Conservation (phyloP, 306 rosid species). For the Elaeagnus macrophylla region DNA sequence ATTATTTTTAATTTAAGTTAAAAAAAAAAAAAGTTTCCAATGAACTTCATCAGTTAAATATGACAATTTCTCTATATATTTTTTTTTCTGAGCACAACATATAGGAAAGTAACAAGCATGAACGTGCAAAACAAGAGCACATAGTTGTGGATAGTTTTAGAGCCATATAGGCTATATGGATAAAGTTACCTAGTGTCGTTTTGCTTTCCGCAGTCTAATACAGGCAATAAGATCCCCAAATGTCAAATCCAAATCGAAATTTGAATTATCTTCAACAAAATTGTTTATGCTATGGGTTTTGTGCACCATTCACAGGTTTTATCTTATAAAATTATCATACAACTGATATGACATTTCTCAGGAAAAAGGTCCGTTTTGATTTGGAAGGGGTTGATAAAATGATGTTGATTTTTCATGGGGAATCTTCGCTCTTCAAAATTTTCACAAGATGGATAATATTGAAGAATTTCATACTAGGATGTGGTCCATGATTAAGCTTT, state of each 20-base stretch:
- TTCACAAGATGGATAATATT: slow-evolving; percentile 4
- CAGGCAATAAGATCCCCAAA: neutral
- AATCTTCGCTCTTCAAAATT: slow-evolving; percentile 17
- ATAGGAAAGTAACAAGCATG: no score
- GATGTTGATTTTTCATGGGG: neutral
- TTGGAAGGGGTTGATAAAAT: slow-evolving; percentile 9
- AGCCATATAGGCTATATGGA: neutral
- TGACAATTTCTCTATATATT: no score
- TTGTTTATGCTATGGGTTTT: slow-evolving; percentile 6
- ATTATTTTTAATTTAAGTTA: no score
- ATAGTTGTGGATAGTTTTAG: no score
- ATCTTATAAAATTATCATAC: neutral
- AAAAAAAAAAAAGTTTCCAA: no score
- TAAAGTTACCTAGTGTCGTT: no score
- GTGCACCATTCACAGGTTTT: neutral
- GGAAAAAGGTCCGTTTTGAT: slow-evolving; percentile 1
- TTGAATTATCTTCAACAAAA: neutral
- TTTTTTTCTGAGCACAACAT: no score
- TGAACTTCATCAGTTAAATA: no score
- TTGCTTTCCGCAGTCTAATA: no score
- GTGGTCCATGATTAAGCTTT: slow-evolving; percentile 25
- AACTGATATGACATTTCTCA: neutral
- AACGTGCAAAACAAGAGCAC: no score
- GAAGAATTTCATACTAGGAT: slow-evolving; percentile 5
- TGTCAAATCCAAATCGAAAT: neutral